phyloP scores from a whole-genome alignment of 2,329 filamentous ascomycete genomes.

The Ophiobolus disseminans region DNA sequence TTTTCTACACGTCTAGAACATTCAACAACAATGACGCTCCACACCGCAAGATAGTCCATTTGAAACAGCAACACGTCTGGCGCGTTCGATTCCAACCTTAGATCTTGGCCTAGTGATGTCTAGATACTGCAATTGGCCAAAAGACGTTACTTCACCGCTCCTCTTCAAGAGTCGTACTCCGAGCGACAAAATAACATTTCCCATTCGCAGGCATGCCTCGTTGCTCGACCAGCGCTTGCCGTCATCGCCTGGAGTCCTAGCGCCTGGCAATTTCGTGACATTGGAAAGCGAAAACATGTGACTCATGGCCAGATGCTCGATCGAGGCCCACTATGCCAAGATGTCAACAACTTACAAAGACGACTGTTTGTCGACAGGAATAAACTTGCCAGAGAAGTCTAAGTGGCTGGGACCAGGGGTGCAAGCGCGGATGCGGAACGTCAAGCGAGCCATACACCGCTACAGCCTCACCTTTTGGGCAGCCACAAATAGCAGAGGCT shows the following conservation, averaged over 20 bases:
- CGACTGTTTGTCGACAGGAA: slow-evolving; percentile 25
- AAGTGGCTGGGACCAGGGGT: slow-evolving; percentile 29
- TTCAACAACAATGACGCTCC: slow-evolving; percentile 14
- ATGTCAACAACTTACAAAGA: slow-evolving; percentile 12
- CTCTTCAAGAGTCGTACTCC: background rate
- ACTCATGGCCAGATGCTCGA: slow-evolving; percentile 20
- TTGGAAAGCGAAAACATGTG: slow-evolving; percentile 16
- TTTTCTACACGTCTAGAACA: slow-evolving; percentile 21
- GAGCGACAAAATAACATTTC: slow-evolving; percentile 11
- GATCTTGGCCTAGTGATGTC: background rate
- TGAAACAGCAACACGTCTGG: slow-evolving; percentile 9
- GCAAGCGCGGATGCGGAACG: slow-evolving; percentile 28
- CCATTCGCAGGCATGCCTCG: slow-evolving; percentile 9
- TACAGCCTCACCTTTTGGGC: slow-evolving; percentile 40
- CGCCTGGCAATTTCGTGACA: slow-evolving; percentile 19
- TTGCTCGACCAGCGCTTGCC: slow-evolving; percentile 19
- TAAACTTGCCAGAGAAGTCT: slow-evolving; percentile 16
- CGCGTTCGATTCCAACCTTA: slow-evolving; percentile 29
- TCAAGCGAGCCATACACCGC: slow-evolving; percentile 35
- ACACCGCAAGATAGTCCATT: slow-evolving; percentile 34
- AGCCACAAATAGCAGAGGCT: slow-evolving; percentile 27
- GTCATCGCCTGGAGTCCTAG: slow-evolving; percentile 23
- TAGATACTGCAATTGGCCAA: slow-evolving; percentile 1
- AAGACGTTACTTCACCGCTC: slow-evolving; percentile 21
- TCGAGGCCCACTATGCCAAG: slow-evolving; percentile 32